phyloP scores from a whole-genome alignment of 2,329 filamentous ascomycete genomes.

The Gnomoniopsis smithogilvyi region DNA sequence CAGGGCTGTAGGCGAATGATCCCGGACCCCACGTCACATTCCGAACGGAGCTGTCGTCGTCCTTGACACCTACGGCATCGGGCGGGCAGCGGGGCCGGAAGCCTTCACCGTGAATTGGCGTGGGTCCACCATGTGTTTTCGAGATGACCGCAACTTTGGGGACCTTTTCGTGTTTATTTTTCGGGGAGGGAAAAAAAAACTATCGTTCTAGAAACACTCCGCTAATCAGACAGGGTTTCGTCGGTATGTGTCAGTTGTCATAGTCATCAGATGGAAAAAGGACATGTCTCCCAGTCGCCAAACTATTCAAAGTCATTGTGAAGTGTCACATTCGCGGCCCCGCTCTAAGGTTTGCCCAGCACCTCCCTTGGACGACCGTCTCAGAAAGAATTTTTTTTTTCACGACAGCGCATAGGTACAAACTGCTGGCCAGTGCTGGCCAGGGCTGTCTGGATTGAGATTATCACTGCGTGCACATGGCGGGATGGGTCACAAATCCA shows the following conservation, averaged over 20 bases:
- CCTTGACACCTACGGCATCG: constrained; percentile 1
- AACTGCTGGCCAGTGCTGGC: background rate
- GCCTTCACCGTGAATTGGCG: background rate
- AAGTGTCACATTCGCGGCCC: constrained; percentile 11
- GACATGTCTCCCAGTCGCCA: constrained; percentile 6
- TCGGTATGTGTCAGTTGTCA: constrained; percentile 3
- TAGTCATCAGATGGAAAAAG: background rate
- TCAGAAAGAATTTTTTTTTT: no score
- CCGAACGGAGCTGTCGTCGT: constrained; percentile 1
- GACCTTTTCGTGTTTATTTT: background rate
- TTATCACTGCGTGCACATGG: constrained; percentile 10
- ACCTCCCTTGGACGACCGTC: background rate
- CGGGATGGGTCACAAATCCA: background rate
- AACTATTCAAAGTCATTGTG: constrained; percentile 7
- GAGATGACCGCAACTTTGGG: background rate
- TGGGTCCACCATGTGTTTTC: background rate
- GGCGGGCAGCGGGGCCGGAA: background rate
- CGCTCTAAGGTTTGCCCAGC: constrained; percentile 2
- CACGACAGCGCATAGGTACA: background rate
- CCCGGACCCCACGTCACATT: constrained; percentile 3
- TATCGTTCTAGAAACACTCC: no score
- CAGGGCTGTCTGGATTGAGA: background rate
- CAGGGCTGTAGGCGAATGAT: background rate
- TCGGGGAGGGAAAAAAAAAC: no score
- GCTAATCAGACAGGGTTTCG: background rate